Conservation (phyloP, 257 asterid species). For the Osmanthus fragrans region DNA sequence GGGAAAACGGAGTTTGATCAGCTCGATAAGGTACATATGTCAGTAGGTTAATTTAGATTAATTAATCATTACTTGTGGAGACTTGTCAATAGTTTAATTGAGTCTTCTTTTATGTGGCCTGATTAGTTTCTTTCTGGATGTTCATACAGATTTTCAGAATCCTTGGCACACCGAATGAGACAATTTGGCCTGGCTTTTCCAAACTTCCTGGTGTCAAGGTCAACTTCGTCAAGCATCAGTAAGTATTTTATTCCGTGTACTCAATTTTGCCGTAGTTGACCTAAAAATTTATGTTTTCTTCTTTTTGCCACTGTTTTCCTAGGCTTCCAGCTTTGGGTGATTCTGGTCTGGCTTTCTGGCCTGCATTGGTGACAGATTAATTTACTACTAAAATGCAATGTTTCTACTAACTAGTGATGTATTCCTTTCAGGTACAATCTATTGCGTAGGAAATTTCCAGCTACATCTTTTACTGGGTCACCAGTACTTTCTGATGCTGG, state of each 20-base stretch:
- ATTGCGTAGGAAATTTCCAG: conserved; percentile 66
- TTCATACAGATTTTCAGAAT: conserved; percentile 62
- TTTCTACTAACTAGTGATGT: conserved; percentile 50
- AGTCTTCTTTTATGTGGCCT: neutral
- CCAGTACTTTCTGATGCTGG: conserved; percentile 92
- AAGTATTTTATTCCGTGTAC: conserved; percentile 45
- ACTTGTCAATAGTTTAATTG: neutral
- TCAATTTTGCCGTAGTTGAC: neutral
- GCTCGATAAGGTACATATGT: conserved; percentile 67
- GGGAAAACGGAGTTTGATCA: conserved; percentile 82
- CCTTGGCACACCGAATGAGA: conserved; percentile 86
- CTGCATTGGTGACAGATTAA: conserved; percentile 47
- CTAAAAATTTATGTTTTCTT: conserved; percentile 47
- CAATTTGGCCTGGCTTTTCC: conserved; percentile 91
- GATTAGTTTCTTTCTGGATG: conserved; percentile 16
- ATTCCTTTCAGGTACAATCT: conserved; percentile 66
- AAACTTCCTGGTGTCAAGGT: conserved; percentile 81
- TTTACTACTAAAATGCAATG: conserved; percentile 24
- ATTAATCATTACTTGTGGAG: neutral
- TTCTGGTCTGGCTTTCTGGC: conserved; percentile 82
- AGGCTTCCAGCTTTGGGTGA: conserved; percentile 93
- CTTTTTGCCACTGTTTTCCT: conserved; percentile 77
- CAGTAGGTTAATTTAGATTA: neutral
- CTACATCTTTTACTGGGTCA: conserved; percentile 66
- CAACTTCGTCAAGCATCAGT: conserved; percentile 83